These are phyloP conservation scores for Cercospora sesami DNA, from an alignment of 2,329 filamentous ascomycete species.

Conservation along the genomic window DNA sequence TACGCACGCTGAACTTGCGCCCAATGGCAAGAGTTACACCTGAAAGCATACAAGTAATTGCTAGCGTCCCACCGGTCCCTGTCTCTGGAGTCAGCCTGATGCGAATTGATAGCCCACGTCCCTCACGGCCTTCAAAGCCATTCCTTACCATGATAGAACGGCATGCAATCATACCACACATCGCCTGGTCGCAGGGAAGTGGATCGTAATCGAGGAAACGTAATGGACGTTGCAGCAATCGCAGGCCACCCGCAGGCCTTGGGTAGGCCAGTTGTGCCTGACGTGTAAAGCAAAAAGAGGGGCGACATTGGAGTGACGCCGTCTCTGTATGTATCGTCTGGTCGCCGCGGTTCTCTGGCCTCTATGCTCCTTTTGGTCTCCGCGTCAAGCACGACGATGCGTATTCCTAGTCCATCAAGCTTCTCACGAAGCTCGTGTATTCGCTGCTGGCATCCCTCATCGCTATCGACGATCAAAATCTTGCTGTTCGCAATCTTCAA, in stretches of 20 bases:
- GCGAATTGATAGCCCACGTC: background rate
- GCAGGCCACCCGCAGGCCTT: constrained; percentile 67
- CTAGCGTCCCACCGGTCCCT: constrained; percentile 64
- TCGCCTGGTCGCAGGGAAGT: constrained; percentile 50
- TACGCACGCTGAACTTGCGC: constrained; percentile 65
- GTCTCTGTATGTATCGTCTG: constrained; percentile 57
- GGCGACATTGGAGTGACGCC: constrained; percentile 56
- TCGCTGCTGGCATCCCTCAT: constrained; percentile 54
- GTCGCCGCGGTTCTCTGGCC: constrained; percentile 51
- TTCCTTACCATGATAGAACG: constrained; percentile 62
- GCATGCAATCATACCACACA: constrained; percentile 76
- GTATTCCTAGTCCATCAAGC: constrained; percentile 59
- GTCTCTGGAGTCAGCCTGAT: background rate
- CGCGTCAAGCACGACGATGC: constrained; percentile 55
- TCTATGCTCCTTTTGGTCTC: constrained; percentile 51
- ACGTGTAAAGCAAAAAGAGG: constrained; percentile 69
- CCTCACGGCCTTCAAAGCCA: background rate
- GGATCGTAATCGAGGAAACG: constrained; percentile 40
- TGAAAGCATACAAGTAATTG: constrained; percentile 56
- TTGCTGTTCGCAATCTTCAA: constrained; percentile 44
- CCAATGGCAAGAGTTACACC: constrained; percentile 63
- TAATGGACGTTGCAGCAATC: constrained; percentile 46
- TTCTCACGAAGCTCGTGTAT: constrained; percentile 54
- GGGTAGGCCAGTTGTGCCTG: constrained; percentile 72
- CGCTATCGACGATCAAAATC: constrained; percentile 50